Evolutionary conservation across 305 asterid genomes (phyloP).

Genomic region (Fraxinus floribunda): DNA sequence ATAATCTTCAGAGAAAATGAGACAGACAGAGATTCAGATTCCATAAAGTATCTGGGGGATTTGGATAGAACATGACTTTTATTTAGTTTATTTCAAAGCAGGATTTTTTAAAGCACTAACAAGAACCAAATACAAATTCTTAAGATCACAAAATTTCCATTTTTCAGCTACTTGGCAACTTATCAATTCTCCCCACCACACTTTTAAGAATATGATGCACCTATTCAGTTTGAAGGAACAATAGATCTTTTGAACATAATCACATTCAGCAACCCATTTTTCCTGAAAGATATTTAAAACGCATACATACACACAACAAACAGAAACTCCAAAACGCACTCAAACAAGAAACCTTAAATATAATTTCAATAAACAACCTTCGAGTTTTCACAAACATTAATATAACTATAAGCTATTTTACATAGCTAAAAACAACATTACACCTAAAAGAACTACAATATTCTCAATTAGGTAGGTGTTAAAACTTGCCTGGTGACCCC

Average conservation of each 20-base stretch:
- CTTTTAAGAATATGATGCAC: not conserved
- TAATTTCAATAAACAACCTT: not conserved
- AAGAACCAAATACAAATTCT: not conserved
- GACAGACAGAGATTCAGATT: not conserved
- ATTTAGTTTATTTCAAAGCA: not conserved
- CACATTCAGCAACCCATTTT: not conserved
- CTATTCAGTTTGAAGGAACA: not conserved
- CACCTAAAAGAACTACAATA: not conserved
- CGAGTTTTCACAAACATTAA: not conserved
- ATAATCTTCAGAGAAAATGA: not conserved
- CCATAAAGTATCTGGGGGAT: not conserved
- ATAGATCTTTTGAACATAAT: not conserved
- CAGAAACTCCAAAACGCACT: not conserved
- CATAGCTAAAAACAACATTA: not conserved
- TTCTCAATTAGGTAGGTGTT: not conserved
- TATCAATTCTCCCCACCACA: not conserved
- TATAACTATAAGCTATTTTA: not conserved
- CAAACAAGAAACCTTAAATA: not conserved
- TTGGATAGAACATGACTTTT: not conserved
- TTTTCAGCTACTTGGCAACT: not conserved
- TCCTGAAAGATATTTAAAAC: not conserved
- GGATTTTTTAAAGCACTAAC: not conserved
- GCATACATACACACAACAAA: not conserved
- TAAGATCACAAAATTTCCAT: not conserved
- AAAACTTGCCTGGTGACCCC: slow-evolving; percentile 58